These are phyloP conservation scores for Phialophora tarda DNA, from an alignment of 2,329 filamentous ascomycete species.

Conservation along the genomic window DNA sequence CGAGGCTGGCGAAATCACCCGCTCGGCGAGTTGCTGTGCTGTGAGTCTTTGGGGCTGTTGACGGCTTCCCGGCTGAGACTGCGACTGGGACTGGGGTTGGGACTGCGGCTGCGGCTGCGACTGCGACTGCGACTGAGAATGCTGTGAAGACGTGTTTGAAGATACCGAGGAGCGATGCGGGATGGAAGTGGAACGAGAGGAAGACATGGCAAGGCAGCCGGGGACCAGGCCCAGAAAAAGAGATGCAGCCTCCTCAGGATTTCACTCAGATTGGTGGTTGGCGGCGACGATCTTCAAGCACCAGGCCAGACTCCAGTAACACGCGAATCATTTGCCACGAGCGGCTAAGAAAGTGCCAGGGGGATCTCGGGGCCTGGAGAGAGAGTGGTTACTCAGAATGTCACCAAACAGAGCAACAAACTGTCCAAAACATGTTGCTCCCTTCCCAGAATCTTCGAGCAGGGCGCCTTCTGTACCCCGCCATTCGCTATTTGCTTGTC, in stretches of 20 bases:
- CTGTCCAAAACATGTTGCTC: slow-evolving; percentile 1
- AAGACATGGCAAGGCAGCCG: slow-evolving; percentile 35
- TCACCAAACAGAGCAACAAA: slow-evolving; percentile 1
- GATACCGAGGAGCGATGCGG: slow-evolving; percentile 36
- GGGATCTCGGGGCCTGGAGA: slow-evolving; percentile 13
- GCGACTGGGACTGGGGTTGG: slow-evolving; percentile 15
- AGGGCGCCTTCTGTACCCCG: slow-evolving; percentile 16
- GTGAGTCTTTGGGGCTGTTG: slow-evolving; percentile 29
- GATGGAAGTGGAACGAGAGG: slow-evolving; percentile 36
- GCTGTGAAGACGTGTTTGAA: slow-evolving; percentile 32
- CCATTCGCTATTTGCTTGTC: slow-evolving; percentile 11
- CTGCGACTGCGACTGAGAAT: slow-evolving; percentile 21
- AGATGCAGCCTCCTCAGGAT: slow-evolving; percentile 20
- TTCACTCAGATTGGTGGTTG: slow-evolving; percentile 14
- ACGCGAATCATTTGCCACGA: slow-evolving; percentile 33
- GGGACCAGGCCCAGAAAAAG: slow-evolving; percentile 18
- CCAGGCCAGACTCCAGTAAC: slow-evolving; percentile 25
- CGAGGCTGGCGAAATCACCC: slow-evolving; percentile 40
- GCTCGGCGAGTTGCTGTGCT: slow-evolving; percentile 36
- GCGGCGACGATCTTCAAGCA: slow-evolving; percentile 24
- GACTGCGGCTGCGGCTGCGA: slow-evolving; percentile 18
- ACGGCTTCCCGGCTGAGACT: slow-evolving; percentile 25
- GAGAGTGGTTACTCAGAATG: slow-evolving; percentile 1
- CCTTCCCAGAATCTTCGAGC: slow-evolving; percentile 7
- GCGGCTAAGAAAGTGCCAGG: slow-evolving; percentile 26